Base-by-base conservation (phyloP, 495 filamentous ascomycete species). In the Peziza echinospora region DNA sequence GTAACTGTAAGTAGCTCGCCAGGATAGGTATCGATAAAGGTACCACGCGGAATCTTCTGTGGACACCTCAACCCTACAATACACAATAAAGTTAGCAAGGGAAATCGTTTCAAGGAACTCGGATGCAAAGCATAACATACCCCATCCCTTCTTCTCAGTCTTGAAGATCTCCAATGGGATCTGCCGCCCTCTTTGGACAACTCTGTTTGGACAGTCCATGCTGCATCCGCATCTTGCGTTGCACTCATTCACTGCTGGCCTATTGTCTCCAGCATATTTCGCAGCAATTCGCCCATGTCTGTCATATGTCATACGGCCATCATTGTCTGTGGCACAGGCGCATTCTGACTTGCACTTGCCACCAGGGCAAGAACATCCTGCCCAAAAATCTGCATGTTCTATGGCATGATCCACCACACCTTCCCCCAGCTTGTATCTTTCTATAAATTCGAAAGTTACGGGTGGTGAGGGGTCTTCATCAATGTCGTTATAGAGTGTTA, bases 1-100 rank as follows among this genome's bases (percentile, higher is more conserved):
- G 71, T 60, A 21, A 70, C 65, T 0, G 80, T 83, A 50, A 96
- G 80, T 22, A 93, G 72, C 58, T 96, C 87, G 1, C 87, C 87
- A 11, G 84, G 75, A 50, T 96, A 96, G 19, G 72, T 71, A 55
- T 91, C 87, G 45, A 96, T 73, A 53, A 91, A 94, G 54, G 91
- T 80, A 5, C 87, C 87, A 44, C 70, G 67, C 47, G 70, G 65
- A 21, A 97, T 73, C 21, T 72, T 62, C 10, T 78, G 69, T 0
- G 67, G 70, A 37, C 76, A 84, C 8, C 77, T 70, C 1, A 96
- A 71, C 22, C 84, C 76, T 79, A 46, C 44, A 22, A 11, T 17
- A 11, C 23, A 22, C 39, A 41, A 19, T 49, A 47, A 45, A 48
- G 37, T 49, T 50, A 46, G 43, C 28, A 30, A n/a, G 10, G 24